Conservation (phyloP, 2,329 filamentous ascomycete species). For the Paecilomyces variotii region DNA sequence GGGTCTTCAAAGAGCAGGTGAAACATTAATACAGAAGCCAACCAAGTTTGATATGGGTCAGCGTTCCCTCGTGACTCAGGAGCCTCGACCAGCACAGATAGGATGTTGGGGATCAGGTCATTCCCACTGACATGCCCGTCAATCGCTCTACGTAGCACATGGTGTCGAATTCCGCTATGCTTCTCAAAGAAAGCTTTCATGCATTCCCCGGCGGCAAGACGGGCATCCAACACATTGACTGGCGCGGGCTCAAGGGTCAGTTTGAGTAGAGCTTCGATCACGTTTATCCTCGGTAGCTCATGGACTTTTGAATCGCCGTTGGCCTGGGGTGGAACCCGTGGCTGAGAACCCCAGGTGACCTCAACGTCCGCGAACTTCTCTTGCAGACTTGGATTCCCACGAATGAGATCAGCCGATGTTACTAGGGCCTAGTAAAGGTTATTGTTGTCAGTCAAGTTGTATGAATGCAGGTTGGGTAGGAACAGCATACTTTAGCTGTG, state of each 20-base stretch:
- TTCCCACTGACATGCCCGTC: constrained; percentile 70
- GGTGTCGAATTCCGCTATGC: constrained; percentile 70
- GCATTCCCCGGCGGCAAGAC: constrained; percentile 79
- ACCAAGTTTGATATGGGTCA: constrained; percentile 85
- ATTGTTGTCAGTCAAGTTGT: constrained; percentile 5
- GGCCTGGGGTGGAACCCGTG: constrained; percentile 11
- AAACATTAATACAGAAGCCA: constrained; percentile 77
- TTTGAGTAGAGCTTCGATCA: constrained; percentile 88
- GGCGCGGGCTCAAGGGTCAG: constrained; percentile 63
- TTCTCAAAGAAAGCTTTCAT: constrained; percentile 86
- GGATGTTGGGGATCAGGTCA: constrained; percentile 78
- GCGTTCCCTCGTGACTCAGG: constrained; percentile 51
- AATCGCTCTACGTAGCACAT: constrained; percentile 83
- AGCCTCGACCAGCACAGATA: constrained; percentile 71
- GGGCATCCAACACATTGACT: constrained; percentile 64
- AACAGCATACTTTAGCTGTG: constrained; percentile 60
- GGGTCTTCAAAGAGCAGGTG: constrained; percentile 76
- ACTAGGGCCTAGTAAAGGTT: constrained; percentile 55
- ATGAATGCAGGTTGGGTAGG: constrained; percentile 2
- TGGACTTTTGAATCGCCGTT: constrained; percentile 36
- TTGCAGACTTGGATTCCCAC: constrained; percentile 70
- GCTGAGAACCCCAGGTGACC: constrained; percentile 44
- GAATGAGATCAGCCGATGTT: constrained; percentile 82
- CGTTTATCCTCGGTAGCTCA: constrained; percentile 61
- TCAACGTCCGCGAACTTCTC: constrained; percentile 83